phyloP scores from a whole-genome alignment of 441 rosid species.

The Lepidium campestre region DNA sequence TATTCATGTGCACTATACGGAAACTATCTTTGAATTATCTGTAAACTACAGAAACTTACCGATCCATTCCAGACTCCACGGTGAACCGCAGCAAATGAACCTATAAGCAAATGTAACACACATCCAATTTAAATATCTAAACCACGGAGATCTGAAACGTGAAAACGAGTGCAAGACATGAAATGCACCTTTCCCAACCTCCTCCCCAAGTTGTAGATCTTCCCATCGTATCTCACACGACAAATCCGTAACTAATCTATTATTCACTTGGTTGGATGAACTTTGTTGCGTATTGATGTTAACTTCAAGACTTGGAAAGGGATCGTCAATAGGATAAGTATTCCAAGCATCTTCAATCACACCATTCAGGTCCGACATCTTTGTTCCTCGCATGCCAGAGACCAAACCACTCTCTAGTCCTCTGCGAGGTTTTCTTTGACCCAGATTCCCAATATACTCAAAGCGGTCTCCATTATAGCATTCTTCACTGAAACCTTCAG shows the following conservation, averaged over 20 bases:
- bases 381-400: constrained; percentile 33
- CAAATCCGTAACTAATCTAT: constrained; percentile 26
- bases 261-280: constrained; percentile 41
- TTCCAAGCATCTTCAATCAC: constrained; percentile 39
- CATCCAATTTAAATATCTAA: neutral
- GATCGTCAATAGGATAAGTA: constrained; percentile 28
- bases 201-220: constrained; percentile 62
- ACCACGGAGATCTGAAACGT: neutral
- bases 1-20: neutral
- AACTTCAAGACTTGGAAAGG: constrained; percentile 32
- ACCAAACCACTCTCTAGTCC: constrained; percentile 25
- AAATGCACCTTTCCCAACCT: constrained; percentile 72
- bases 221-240: constrained; percentile 72
- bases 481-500: constrained; percentile 21
- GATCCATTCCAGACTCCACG: constrained; percentile 89
- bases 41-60: constrained; percentile 30
- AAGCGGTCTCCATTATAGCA: constrained; percentile 28
- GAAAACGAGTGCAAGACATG: neutral
- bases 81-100: constrained; percentile 69
- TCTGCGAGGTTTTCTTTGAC: constrained; percentile 24
- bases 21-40: neutral
- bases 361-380: constrained; percentile 25
- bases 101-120: constrained; percentile 23
- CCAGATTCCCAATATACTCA: constrained; percentile 19
- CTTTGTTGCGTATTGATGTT: constrained; percentile 36